Percentiles rank a stretch among this genome's conserved stretches.
Evolutionary conservation across 345 rosid species (phyloP).

Genomic region (Salix brachista): DNA sequence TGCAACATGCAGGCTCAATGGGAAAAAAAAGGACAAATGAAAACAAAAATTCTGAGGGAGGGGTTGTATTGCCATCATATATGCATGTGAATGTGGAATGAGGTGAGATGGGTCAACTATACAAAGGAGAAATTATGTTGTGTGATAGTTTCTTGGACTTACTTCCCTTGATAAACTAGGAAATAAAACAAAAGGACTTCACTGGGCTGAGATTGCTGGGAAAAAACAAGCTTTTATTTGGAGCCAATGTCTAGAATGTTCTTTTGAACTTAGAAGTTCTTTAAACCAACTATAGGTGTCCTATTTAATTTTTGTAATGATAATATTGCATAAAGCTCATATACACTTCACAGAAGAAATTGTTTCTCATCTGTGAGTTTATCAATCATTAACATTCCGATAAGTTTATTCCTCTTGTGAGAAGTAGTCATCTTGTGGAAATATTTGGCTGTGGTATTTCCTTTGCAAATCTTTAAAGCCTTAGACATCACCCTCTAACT

Average conservation of each 20-base stretch:
- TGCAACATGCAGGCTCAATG: neutral
- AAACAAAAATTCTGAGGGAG: neutral
- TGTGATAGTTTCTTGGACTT: neutral
- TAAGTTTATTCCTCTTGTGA: neutral
- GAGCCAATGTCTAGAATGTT: neutral
- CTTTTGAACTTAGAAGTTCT: neutral
- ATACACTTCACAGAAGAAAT: neutral
- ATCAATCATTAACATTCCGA: neutral
- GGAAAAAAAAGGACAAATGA: neutral
- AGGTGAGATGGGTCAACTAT: neutral
- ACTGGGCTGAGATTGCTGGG: neutral
- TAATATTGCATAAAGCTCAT: neutral
- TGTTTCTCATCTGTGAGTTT: neutral
- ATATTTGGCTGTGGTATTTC: neutral
- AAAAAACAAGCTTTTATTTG: neutral
- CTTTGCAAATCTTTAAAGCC: neutral
- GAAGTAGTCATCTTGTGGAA: neutral
- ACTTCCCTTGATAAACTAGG: neutral
- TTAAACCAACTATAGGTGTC: neutral
- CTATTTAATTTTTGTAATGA: neutral
- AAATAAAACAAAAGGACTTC: neutral
- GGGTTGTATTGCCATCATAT: neutral
- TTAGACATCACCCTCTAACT: neutral
- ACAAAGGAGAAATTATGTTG: neutral
- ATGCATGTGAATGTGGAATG: neutral